Evolutionary conservation across 2,329 filamentous ascomycete genomes (phyloP).

Genomic region (Calonectria montana): DNA sequence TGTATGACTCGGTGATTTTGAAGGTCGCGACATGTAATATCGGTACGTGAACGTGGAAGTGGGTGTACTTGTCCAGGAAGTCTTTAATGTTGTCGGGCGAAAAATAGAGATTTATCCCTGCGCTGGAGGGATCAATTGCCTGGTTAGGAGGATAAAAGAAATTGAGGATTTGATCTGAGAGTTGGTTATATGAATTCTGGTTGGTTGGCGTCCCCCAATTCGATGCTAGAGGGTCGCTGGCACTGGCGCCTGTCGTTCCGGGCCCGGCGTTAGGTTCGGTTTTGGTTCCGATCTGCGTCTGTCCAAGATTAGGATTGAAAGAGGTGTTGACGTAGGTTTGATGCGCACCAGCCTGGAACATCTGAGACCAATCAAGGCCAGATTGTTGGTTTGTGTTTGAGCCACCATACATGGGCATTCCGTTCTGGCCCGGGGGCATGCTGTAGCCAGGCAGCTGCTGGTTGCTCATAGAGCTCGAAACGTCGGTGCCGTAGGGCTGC

Average conservation of each 20-base stretch:
- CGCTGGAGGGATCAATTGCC: slow-evolving; percentile 63
- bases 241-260: slow-evolving; percentile 60
- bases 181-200: slow-evolving; percentile 63
- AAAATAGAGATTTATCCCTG: slow-evolving; percentile 70
- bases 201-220: slow-evolving; percentile 60
- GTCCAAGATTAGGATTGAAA: slow-evolving; percentile 74
- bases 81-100: slow-evolving; percentile 76
- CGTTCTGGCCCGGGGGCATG: slow-evolving; percentile 72
- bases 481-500: slow-evolving; percentile 68
- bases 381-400: slow-evolving; percentile 71
- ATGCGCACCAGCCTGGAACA: slow-evolving; percentile 81
- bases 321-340: slow-evolving; percentile 72
- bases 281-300: slow-evolving; percentile 78
- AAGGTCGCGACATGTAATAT: slow-evolving; percentile 79
- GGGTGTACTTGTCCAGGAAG: slow-evolving; percentile 77
- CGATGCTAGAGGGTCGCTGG: slow-evolving; percentile 59
- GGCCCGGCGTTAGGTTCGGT: slow-evolving; percentile 69
- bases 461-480: slow-evolving; percentile 72
- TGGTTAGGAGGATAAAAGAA: slow-evolving; percentile 65
- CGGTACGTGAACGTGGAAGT: slow-evolving; percentile 80
- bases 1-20: slow-evolving; percentile 72
- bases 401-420: slow-evolving; percentile 72
- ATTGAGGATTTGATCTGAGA: slow-evolving; percentile 66
- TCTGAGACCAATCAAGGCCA: slow-evolving; percentile 80
- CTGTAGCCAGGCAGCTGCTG: slow-evolving; percentile 73